Percentiles rank a stretch among this genome's conserved stretches.
Conservation (phyloP, 306 rosid species). For the Mimosa bimucronata region DNA sequence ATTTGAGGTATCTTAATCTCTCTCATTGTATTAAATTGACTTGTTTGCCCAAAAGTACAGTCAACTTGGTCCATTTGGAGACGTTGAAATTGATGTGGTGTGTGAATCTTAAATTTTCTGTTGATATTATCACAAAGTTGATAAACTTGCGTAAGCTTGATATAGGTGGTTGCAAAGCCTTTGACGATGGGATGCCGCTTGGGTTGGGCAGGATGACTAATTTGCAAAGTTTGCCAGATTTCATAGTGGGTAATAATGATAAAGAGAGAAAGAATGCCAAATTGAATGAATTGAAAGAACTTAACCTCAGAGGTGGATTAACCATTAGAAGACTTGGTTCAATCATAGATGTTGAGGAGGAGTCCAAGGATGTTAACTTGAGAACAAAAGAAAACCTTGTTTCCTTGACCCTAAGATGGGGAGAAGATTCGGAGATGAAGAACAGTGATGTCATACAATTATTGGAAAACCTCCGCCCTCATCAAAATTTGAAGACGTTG, state of each 20-base stretch:
- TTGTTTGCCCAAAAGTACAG: not conserved
- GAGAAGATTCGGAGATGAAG: fast-evolving
- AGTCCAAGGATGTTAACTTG: not conserved
- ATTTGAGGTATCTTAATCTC: conserved; percentile 31
- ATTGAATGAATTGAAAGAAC: not conserved
- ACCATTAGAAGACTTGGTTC: not conserved
- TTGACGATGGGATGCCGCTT: not conserved
- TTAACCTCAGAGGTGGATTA: not conserved
- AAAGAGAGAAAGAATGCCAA: not conserved
- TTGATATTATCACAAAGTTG: not conserved
- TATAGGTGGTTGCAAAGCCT: not conserved
- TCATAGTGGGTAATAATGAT: not conserved
- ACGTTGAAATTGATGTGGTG: not conserved
- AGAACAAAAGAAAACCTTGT: not conserved
- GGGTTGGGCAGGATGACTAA: not conserved
- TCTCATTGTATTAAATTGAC: not conserved
- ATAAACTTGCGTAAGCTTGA: not conserved
- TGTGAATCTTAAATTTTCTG: not conserved
- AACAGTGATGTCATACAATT: not conserved
- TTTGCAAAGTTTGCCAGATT: not conserved
- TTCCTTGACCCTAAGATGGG: not conserved
- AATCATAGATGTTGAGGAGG: not conserved
- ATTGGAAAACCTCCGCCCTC: not conserved
- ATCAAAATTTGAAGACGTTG: not conserved
- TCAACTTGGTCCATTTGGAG: not conserved